Conservation (phyloP, 371 early-diverging fungal species). For the Rhizopus delemar region DNA sequence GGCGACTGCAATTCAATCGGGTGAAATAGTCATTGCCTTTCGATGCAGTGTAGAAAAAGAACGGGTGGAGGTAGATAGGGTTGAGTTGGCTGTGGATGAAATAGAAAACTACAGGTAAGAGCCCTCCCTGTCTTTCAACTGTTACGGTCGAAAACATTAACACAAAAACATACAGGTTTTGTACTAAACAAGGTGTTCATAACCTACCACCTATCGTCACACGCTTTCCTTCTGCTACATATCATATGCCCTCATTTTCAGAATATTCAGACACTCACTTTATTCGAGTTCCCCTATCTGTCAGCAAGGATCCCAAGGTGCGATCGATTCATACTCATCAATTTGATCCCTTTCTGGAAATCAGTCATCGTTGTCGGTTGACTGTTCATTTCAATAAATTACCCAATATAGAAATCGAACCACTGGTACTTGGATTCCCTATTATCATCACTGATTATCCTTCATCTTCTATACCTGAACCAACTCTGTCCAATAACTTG, state of each 20-base stretch:
- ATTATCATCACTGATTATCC: constrained; percentile 52
- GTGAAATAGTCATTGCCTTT: constrained; percentile 42
- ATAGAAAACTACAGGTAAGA: constrained; percentile 44
- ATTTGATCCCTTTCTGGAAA: constrained; percentile 47
- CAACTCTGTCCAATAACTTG: constrained; percentile 9
- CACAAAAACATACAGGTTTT: constrained; percentile 26
- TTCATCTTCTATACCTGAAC: constrained; percentile 12
- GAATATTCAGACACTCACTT: constrained; percentile 45
- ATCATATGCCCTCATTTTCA: constrained; percentile 42
- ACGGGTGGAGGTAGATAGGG: constrained; percentile 38
- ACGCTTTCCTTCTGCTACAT: constrained; percentile 35
- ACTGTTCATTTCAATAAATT: constrained; percentile 36
- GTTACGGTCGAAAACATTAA: not conserved
- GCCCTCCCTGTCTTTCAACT: not conserved
- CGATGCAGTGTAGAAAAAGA: constrained; percentile 53
- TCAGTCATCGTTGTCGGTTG: constrained; percentile 36
- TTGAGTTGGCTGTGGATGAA: constrained; percentile 41
- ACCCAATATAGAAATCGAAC: constrained; percentile 15
- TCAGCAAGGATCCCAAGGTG: constrained; percentile 20
- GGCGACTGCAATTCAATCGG: constrained; percentile 44
- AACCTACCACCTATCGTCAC: constrained; percentile 38
- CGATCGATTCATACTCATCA: constrained; percentile 38
- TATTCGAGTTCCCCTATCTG: constrained; percentile 38
- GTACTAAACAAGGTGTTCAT: constrained; percentile 42
- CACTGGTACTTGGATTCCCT: constrained; percentile 37